These are phyloP conservation scores for Trichopus zeylanicus DNA, from an alignment of 116 monocot genomes.

Conservation along the genomic window DNA sequence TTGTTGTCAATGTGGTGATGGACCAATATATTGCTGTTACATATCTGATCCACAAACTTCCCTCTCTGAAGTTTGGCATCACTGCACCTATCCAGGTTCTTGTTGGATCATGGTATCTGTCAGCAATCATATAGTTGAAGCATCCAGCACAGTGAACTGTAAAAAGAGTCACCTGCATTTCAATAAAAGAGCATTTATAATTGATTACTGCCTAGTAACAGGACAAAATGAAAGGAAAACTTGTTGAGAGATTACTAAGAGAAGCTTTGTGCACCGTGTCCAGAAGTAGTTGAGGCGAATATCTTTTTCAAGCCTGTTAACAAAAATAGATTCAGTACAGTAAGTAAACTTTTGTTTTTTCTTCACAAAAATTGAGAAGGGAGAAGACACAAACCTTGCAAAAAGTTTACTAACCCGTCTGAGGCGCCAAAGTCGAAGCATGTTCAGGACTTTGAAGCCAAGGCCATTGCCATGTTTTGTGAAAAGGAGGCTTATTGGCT, in stretches of 20 bases:
- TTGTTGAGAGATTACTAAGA: constrained; percentile 28
- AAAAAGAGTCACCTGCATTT: constrained; percentile 68
- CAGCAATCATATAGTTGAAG: constrained; percentile 67
- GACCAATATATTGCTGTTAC: constrained; percentile 85
- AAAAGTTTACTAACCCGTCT: constrained; percentile 63
- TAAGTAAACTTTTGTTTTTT: background rate
- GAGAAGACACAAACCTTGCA: constrained; percentile 40
- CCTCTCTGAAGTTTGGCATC: constrained; percentile 42
- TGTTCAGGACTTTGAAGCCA: constrained; percentile 54
- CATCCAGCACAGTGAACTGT: constrained; percentile 69
- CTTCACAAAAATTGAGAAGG: constrained; percentile 5
- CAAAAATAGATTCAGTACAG: background rate
- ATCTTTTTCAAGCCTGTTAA: constrained; percentile 68
- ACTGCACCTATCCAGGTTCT: constrained; percentile 70
- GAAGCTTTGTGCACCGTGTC: constrained; percentile 62
- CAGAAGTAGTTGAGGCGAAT: constrained; percentile 78
- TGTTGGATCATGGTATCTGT: constrained; percentile 48
- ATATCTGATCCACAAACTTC: constrained; percentile 61
- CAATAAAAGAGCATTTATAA: background rate
- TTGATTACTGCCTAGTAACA: background rate
- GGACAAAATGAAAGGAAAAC: background rate
- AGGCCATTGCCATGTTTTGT: constrained; percentile 23
- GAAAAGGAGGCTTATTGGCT: constrained; percentile 49
- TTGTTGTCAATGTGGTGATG: constrained; percentile 70
- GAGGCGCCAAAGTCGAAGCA: constrained; percentile 74